phyloP scores from a whole-genome alignment of 192 early-diverging fungal species.

The Mortierella hygrophila region DNA sequence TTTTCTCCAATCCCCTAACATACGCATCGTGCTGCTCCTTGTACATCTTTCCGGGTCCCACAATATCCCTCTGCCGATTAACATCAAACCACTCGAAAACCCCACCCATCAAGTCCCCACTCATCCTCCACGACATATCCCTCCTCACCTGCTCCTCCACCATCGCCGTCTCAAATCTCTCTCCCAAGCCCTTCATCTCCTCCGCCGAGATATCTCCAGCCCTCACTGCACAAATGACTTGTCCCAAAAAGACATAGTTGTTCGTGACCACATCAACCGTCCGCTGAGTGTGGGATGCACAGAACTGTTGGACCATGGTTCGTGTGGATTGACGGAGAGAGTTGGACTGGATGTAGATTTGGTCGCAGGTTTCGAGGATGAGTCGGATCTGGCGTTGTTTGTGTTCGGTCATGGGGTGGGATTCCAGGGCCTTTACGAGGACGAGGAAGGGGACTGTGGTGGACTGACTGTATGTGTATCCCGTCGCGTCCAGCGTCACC shows the following conservation, averaged over 20 bases:
- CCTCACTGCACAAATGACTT: slow-evolving; percentile 56
- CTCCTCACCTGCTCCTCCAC: slow-evolving; percentile 58
- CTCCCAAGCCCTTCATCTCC: slow-evolving; percentile 24
- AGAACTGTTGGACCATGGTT: slow-evolving; percentile 42
- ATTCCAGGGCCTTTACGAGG: slow-evolving; percentile 46
- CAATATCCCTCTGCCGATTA: slow-evolving; percentile 33
- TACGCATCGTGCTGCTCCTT: slow-evolving; percentile 35
- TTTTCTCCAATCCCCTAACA: slow-evolving; percentile 14
- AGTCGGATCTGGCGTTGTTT: slow-evolving; percentile 50
- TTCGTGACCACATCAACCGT: slow-evolving; percentile 60
- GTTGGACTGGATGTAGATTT: slow-evolving; percentile 52
- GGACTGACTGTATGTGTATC: slow-evolving; percentile 59
- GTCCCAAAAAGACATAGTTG: slow-evolving; percentile 55
- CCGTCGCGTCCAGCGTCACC: slow-evolving; percentile 57
- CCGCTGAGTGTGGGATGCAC: slow-evolving; percentile 33
- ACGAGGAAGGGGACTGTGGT: slow-evolving; percentile 59
- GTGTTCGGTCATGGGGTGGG: slow-evolving; percentile 54
- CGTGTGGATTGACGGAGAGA: slow-evolving; percentile 52
- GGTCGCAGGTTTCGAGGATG: slow-evolving; percentile 60
- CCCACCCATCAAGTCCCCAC: slow-evolving; percentile 34
- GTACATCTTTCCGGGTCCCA: slow-evolving; percentile 23
- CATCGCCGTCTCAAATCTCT: slow-evolving; percentile 33
- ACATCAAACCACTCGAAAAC: slow-evolving; percentile 38
- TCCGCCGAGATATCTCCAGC: slow-evolving; percentile 43
- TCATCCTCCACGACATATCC: slow-evolving; percentile 39